These are phyloP conservation scores for Plantago coronopus DNA, from an alignment of 305 asterid genomes.

Conservation along the genomic window DNA sequence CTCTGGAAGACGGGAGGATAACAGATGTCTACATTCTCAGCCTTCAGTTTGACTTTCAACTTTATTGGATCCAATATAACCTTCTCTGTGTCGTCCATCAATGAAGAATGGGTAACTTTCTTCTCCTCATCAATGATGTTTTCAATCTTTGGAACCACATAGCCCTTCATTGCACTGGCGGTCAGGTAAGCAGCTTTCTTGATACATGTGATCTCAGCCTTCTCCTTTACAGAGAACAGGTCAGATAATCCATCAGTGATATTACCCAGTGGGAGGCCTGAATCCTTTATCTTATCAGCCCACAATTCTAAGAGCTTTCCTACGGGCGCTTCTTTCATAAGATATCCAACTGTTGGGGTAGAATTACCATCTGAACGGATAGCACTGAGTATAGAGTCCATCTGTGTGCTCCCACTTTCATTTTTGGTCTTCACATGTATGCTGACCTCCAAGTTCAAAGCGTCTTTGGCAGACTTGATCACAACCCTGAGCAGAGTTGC, in stretches of 20 bases:
- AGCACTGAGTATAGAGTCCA: conserved; percentile 44
- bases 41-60: conserved; percentile 60
- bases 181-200: conserved; percentile 72
- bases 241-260: conserved; percentile 58
- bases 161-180: conserved; percentile 56
- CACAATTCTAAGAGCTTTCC: conserved; percentile 57
- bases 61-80: conserved; percentile 56
- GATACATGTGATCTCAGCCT: conserved; percentile 43
- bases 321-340: conserved; percentile 62
- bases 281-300: conserved; percentile 46
- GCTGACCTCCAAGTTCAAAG: conserved; percentile 40
- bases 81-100: conserved; percentile 72
- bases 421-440: conserved; percentile 52
- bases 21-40: conserved; percentile 76
- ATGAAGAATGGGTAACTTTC: conserved; percentile 51
- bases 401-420: conserved; percentile 49
- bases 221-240: conserved; percentile 60
- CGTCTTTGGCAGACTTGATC: conserved; percentile 44
- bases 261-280: conserved; percentile 47
- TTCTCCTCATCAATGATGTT: conserved; percentile 64
- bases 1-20: conserved; percentile 81
- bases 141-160: conserved; percentile 69
- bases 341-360: conserved; percentile 41
- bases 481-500: conserved; percentile 52
- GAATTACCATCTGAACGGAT: conserved; percentile 32